Evolutionary conservation across 179 eudicot genomes (phyloP).

Genomic region (Actinidia chinensis): DNA sequence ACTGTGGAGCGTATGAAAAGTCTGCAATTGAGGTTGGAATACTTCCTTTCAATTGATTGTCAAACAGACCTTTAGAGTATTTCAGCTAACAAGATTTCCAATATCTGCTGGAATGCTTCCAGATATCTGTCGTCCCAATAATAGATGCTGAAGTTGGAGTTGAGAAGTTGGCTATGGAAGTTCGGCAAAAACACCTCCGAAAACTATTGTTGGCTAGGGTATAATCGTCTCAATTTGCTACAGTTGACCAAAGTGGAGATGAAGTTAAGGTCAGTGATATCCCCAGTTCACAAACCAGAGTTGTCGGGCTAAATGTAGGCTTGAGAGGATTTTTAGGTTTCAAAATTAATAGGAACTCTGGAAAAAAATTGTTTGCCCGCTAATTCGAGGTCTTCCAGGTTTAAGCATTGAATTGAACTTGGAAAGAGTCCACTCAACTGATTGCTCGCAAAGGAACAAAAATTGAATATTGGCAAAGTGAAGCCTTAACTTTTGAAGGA

Average conservation of each 20-base stretch:
- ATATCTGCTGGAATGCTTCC: conserved; percentile 16
- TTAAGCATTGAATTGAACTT: conserved; percentile 11
- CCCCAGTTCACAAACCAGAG: not conserved
- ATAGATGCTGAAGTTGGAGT: conserved; percentile 3
- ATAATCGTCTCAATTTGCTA: conserved; percentile 8
- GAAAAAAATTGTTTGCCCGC: not conserved
- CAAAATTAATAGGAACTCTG: not conserved
- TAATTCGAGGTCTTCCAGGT: not conserved
- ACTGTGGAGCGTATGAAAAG: not conserved
- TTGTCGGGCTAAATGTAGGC: not conserved
- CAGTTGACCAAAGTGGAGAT: conserved; percentile 22
- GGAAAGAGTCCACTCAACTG: conserved; percentile 14
- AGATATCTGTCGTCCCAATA: not conserved
- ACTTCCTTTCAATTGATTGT: conserved; percentile 18
- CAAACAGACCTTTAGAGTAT: not conserved
- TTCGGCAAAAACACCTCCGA: conserved; percentile 22
- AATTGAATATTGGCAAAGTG: conserved; percentile 7
- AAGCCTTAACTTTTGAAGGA: conserved; percentile 13
- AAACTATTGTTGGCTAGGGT: not conserved
- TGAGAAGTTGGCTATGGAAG: conserved; percentile 25
- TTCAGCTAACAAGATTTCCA: conserved; percentile 9
- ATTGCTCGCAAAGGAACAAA: not conserved
- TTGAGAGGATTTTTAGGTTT: not conserved
- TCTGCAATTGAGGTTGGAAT: conserved; percentile 24
- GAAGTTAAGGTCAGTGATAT: conserved; percentile 19